Evolutionary conservation across 139 green algal species (phyloP).

Genomic region (Closterium sp.): DNA sequence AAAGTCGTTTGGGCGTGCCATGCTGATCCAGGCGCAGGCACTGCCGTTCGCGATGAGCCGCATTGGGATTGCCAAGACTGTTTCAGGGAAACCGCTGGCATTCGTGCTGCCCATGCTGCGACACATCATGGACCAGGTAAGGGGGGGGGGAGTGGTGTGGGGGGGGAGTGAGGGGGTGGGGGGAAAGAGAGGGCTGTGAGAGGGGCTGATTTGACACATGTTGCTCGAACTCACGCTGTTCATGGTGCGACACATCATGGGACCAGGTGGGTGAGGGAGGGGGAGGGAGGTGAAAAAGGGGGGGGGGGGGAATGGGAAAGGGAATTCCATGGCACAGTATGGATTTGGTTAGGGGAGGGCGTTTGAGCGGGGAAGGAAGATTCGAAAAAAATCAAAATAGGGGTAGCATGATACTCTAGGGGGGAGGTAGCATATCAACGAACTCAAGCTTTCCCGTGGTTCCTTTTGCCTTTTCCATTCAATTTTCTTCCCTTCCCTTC

Average conservation of each 20-base stretch:
- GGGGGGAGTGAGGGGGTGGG: neutral
- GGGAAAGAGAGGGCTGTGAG: neutral
- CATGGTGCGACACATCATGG: neutral
- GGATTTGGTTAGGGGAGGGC: too few relatives aligned
- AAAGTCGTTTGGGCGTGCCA: too few relatives aligned
- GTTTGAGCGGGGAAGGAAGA: too few relatives aligned
- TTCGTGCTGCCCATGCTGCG: constrained; percentile 96
- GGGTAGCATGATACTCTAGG: too few relatives aligned
- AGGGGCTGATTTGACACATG: neutral
- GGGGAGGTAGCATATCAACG: neutral
- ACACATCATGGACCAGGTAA: constrained; percentile 81
- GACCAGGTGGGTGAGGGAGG: neutral
- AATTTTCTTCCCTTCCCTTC: neutral
- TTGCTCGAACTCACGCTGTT: neutral
- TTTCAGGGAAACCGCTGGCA: too few relatives aligned
- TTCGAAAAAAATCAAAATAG: too few relatives aligned
- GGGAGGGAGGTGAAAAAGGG: neutral
- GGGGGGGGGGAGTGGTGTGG: neutral
- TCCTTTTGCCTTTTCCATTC: neutral
- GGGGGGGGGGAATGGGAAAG: too few relatives aligned
- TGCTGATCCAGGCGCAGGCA: too few relatives aligned
- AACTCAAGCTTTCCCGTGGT: neutral
- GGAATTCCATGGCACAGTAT: too few relatives aligned
- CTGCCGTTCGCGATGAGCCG: too few relatives aligned
- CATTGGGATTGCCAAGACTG: too few relatives aligned